A percentile compares a stretch with the other conserved stretches of the same genome.
Evolutionary conservation across 2,329 filamentous ascomycete genomes (phyloP).

Genomic region (Fusarium camptoceras): DNA sequence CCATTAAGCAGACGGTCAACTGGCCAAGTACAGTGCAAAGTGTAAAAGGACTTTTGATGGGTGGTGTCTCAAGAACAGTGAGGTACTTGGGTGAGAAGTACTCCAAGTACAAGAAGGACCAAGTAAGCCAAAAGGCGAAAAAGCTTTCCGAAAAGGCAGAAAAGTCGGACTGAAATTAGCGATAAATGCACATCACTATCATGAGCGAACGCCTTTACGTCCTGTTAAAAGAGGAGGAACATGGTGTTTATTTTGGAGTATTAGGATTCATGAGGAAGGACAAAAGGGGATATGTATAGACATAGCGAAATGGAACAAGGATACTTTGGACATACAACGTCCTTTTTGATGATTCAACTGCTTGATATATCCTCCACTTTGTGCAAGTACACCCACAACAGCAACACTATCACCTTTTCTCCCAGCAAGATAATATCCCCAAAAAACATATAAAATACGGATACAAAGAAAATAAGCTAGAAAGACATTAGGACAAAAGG

Average conservation of each 20-base stretch:
- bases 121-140: constrained; percentile 43
- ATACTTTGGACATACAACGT: constrained; percentile 4
- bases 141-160: constrained; percentile 34
- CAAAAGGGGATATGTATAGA: constrained; percentile 26
- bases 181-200: background rate
- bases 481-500: constrained; percentile 25
- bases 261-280: constrained; percentile 2
- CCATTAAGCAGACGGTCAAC: constrained; percentile 87
- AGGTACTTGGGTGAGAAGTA: constrained; percentile 88
- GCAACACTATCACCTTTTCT: background rate
- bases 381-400: constrained; percentile 19
- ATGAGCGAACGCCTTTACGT: background rate
- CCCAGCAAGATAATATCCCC: constrained; percentile 16
- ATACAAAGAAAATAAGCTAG: constrained; percentile 27
- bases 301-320: constrained; percentile 18
- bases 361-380: constrained; percentile 28
- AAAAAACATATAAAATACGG: constrained; percentile 25
- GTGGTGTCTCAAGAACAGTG: constrained; percentile 75
- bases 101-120: constrained; percentile 69
- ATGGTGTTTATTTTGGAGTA: constrained; percentile 29
- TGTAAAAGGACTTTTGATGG: constrained; percentile 84
- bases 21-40: constrained; percentile 94
- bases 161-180: constrained; percentile 33
- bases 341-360: constrained; percentile 24
- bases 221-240: constrained; percentile 5